Conservation (phyloP, 208 protist species). For the Trypanosomatidae sp. region DNA sequence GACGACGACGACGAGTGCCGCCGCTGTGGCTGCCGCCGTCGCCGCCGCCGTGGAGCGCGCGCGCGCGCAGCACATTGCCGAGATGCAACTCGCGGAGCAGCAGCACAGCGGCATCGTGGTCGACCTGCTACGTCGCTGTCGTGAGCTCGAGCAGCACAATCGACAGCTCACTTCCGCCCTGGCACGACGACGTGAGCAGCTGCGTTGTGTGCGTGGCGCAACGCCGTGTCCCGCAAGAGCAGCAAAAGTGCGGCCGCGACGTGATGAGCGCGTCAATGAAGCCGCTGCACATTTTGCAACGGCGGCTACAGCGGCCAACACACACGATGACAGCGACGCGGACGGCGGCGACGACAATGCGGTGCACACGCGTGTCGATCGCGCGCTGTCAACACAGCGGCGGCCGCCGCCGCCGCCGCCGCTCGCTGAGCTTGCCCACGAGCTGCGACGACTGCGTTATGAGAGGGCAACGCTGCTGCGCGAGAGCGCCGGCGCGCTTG, state of each 20-base stretch:
- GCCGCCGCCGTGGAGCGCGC: slow-evolving; percentile 11
- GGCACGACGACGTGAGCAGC: too few relatives aligned
- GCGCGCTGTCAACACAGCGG: neutral
- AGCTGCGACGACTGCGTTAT: slow-evolving; percentile 31
- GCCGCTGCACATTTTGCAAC: too few relatives aligned
- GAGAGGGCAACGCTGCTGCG: slow-evolving; percentile 37
- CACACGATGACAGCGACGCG: slow-evolving; percentile 11
- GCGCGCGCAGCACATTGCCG: slow-evolving; percentile 19
- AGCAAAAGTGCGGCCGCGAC: too few relatives aligned
- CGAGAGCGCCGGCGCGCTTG: slow-evolving; percentile 45
- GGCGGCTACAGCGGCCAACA: slow-evolving; percentile 23
- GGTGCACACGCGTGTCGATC: neutral
- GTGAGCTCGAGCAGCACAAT: too few relatives aligned
- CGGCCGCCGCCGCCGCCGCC: too few relatives aligned
- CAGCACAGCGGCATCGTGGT: too few relatives aligned
- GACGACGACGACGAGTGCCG: neutral
- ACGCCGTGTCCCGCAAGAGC: too few relatives aligned
- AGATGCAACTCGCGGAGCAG: slow-evolving; percentile 27
- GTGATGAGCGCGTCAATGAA: too few relatives aligned
- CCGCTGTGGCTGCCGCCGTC: neutral
- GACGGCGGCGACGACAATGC: neutral
- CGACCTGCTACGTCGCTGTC: too few relatives aligned
- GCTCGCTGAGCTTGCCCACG: slow-evolving; percentile 6
- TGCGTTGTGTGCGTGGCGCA: too few relatives aligned
- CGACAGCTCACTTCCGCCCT: too few relatives aligned